A percentile compares a stretch with the other conserved stretches of the same genome.
Conservation (phyloP, 768 basidiomycete species). For the Pholiota molesta region DNA sequence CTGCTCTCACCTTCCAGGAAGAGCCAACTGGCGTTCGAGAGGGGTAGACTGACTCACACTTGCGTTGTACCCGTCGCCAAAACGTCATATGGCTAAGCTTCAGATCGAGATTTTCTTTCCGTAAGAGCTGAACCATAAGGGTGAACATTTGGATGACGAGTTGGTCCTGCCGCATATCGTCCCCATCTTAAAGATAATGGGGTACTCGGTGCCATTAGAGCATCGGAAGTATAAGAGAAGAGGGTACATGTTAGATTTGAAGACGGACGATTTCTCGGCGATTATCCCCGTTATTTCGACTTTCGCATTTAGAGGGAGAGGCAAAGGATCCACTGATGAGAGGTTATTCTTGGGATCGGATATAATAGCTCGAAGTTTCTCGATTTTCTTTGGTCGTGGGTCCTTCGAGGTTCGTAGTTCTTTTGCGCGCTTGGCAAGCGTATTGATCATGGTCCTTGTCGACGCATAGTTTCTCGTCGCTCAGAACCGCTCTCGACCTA, state of each 20-base stretch:
- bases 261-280: slow-evolving; percentile 91
- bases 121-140: slow-evolving; percentile 90
- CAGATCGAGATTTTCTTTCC: slow-evolving; percentile 95
- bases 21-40: slow-evolving; percentile 31
- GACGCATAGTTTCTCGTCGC: slow-evolving; percentile 84
- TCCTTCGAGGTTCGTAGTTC: slow-evolving; percentile 92
- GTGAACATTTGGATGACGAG: slow-evolving; percentile 98
- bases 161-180: slow-evolving; percentile 98
- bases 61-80: slow-evolving; percentile 90
- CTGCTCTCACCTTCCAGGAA: slow-evolving; percentile 67
- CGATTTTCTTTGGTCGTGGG: slow-evolving; percentile 95
- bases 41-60: slow-evolving; percentile 53
- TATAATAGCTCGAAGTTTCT: slow-evolving; percentile 85
- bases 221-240: slow-evolving; percentile 90
- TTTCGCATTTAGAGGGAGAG: slow-evolving; percentile 90
- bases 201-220: slow-evolving; percentile 82
- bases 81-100: slow-evolving; percentile 89
- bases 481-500: slow-evolving; percentile 78
- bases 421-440: slow-evolving; percentile 81
- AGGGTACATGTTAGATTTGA: slow-evolving; percentile 96
- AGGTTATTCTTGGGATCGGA: slow-evolving; percentile 86
- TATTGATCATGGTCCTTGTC: slow-evolving; percentile 88
- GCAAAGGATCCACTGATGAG: slow-evolving; percentile 76
- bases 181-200: slow-evolving; percentile 98
- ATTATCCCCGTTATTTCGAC: slow-evolving; percentile 85